phyloP scores from a whole-genome alignment of 805 yeast genomes.

The Myxozyma lipomycoides region DNA sequence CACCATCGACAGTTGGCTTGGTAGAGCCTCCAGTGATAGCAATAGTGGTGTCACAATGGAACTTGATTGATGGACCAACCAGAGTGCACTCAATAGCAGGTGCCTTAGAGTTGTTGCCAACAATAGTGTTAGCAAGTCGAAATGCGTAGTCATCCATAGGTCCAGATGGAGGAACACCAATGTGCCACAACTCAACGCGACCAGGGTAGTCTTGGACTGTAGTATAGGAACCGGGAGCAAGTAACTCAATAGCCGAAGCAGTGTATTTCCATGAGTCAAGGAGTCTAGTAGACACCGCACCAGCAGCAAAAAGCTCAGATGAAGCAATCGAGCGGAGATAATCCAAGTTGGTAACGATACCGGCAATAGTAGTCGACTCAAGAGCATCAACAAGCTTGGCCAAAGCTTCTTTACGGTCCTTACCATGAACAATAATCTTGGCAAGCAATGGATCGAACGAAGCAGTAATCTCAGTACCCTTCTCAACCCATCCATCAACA shows the following conservation, averaged over 20 bases:
- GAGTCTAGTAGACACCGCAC: slow-evolving; percentile 80
- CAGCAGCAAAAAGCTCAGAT: slow-evolving; percentile 77
- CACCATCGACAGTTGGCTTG: slow-evolving; percentile 62
- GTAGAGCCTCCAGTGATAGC: slow-evolving; percentile 85
- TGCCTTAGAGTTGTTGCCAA: slow-evolving; percentile 75
- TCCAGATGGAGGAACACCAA: slow-evolving; percentile 98
- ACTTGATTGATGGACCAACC: slow-evolving; percentile 77
- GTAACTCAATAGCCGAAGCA: slow-evolving; percentile 80
- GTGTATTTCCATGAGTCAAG: slow-evolving; percentile 68
- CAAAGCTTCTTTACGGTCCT: slow-evolving; percentile 81
- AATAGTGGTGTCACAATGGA: slow-evolving; percentile 75
- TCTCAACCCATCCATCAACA: slow-evolving; percentile 88
- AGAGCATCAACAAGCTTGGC: slow-evolving; percentile 72
- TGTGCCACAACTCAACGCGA: slow-evolving; percentile 76
- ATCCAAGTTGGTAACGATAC: slow-evolving; percentile 86
- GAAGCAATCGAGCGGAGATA: slow-evolving; percentile 81
- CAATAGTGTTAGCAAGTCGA: slow-evolving; percentile 82
- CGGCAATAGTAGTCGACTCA: slow-evolving; percentile 80
- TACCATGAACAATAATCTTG: slow-evolving; percentile 91
- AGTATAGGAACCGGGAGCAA: slow-evolving; percentile 90
- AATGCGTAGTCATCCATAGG: slow-evolving; percentile 95
- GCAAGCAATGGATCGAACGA: slow-evolving; percentile 95
- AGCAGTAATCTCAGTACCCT: slow-evolving; percentile 82
- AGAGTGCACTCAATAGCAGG: slow-evolving; percentile 91
- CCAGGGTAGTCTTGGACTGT: slow-evolving; percentile 96